Percentiles rank a stretch among this genome's conserved stretches.
phyloP scores from a whole-genome alignment of 352 stramenopile species.

The Pythium phragmiticola region DNA sequence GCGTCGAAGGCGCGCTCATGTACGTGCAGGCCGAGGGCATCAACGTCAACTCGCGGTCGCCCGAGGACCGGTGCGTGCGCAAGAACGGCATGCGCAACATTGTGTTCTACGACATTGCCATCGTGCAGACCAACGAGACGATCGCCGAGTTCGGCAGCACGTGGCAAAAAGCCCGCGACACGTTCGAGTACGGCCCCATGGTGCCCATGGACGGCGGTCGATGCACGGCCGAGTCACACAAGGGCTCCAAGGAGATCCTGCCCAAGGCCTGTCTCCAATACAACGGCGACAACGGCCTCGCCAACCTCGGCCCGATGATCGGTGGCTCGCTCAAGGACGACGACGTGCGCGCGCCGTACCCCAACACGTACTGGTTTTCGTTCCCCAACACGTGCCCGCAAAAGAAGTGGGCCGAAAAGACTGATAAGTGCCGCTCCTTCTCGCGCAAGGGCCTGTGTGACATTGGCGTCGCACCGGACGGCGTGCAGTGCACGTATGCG shows the following conservation, averaged over 20 bases:
- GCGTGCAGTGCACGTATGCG: slow-evolving; percentile 77
- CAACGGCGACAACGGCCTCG: slow-evolving; percentile 38
- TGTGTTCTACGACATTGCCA: slow-evolving; percentile 52
- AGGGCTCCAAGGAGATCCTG: slow-evolving; percentile 25
- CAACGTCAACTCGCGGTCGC: slow-evolving; percentile 54
- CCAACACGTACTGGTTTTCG: slow-evolving; percentile 44
- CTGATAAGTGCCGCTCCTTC: slow-evolving; percentile 34
- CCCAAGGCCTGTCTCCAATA: slow-evolving; percentile 47
- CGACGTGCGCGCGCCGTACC: slow-evolving; percentile 37
- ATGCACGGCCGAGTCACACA: slow-evolving; percentile 33
- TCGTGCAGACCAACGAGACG: slow-evolving; percentile 48
- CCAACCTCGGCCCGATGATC: slow-evolving; percentile 51
- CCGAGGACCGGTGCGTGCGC: slow-evolving; percentile 50
- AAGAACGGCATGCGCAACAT: slow-evolving; percentile 59
- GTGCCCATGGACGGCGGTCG: slow-evolving; percentile 41
- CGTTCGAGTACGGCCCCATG: slow-evolving; percentile 48
- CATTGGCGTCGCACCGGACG: slow-evolving; percentile 52
- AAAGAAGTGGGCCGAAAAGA: slow-evolving; percentile 47
- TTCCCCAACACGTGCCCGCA: slow-evolving; percentile 45
- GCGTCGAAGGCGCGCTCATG: slow-evolving; percentile 75
- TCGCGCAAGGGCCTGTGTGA: slow-evolving; percentile 66
- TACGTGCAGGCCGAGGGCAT: slow-evolving; percentile 85
- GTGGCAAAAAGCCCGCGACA: slow-evolving; percentile 29
- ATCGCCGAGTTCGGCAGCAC: slow-evolving; percentile 38
- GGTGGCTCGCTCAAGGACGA: slow-evolving; percentile 43